Evolutionary conservation across 106 monocot genomes (phyloP), one percentile per base, ranked within the genome.

Genomic region (Dioscorea dumetorum): DNA sequence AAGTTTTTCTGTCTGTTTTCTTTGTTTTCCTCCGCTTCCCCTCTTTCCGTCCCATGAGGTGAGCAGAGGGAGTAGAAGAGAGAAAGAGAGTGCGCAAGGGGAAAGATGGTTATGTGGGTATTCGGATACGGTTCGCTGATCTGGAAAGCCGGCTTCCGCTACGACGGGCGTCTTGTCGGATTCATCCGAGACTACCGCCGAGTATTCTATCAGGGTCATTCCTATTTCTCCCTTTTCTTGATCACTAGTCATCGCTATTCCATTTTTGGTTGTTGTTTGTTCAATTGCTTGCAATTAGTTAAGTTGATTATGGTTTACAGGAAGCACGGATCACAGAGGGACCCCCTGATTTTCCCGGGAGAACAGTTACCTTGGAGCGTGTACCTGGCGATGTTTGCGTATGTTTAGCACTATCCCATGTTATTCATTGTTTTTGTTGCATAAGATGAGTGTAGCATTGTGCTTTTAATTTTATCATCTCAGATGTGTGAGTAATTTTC

Each of bases 111-210:
- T 80, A 76, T 80, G 82, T 97, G 92, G 97, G 86, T 97, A 22
- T 97, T 92, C 58, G 97, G 97, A 5, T 97, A 97, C 54, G 97
- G 97, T 0, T 97, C 97, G 19, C 76, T 97, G 41, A 91, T 97
- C 71, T 97, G 97, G 92, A 91, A 89, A 62, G 80, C 92, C 5
- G 97, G 97, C 0, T 97, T 97, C 79, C 70, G 28, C n/a, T 87
- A 83, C 78, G 97, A 97, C 41, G 81, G 82, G 70, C 70, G 78
- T 74, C 70, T 87, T 57, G 62, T 87, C 22, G 97, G 92, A 56
- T 97, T 92, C 87, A 81, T 97, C 81, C 72, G 67, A 24, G 92
- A 80, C 31, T 92, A 92, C 70, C 84, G 89, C 56, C 76, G 97
- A 48, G 92, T 97, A 67, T 97, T 97, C 82, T 89, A 89, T 73